A percentile compares a stretch with the other conserved stretches of the same genome.
Evolutionary conservation across 2,329 filamentous ascomycete species (phyloP).

Genomic region (Penicillium sp.): DNA sequence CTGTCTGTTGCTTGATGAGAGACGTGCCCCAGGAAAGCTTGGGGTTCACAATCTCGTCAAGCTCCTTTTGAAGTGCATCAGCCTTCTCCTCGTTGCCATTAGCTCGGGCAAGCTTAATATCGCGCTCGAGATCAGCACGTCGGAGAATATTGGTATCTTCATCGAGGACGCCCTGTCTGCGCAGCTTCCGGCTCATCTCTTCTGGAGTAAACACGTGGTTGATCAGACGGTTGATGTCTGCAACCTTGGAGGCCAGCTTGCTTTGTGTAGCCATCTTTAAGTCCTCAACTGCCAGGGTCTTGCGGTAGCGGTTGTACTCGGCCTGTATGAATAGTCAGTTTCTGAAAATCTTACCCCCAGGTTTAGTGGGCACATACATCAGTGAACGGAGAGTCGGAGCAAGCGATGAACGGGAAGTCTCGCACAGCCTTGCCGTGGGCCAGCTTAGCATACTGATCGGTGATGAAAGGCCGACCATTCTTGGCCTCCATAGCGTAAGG

Average conservation of each 20-base stretch:
- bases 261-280: conserved; percentile 74
- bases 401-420: conserved; percentile 86
- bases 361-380: conserved; percentile 60
- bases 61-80: conserved; percentile 53
- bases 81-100: conserved; percentile 64
- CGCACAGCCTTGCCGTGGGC: conserved; percentile 82
- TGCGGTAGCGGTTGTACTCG: conserved; percentile 81
- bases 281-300: conserved; percentile 71
- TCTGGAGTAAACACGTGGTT: conserved; percentile 80
- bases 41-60: conserved; percentile 53
- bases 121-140: conserved; percentile 67
- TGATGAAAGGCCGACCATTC: conserved; percentile 76
- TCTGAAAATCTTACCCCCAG: background rate
- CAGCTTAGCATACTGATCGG: conserved; percentile 80
- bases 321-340: conserved; percentile 50
- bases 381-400: conserved; percentile 83
- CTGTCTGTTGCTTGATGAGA: conserved; percentile 57
- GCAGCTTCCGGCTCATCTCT: conserved; percentile 79
- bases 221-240: conserved; percentile 78
- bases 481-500: conserved; percentile 79
- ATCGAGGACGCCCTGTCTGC: conserved; percentile 69
- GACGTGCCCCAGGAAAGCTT: conserved; percentile 75
- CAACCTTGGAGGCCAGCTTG: conserved; percentile 70
- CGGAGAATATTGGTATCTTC: conserved; percentile 68
- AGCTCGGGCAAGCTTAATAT: conserved; percentile 68